Percentiles rank a stretch among this genome's conserved stretches.
Conservation (phyloP, 148 eudicot genomes). For the Simmondsia chinensis region DNA sequence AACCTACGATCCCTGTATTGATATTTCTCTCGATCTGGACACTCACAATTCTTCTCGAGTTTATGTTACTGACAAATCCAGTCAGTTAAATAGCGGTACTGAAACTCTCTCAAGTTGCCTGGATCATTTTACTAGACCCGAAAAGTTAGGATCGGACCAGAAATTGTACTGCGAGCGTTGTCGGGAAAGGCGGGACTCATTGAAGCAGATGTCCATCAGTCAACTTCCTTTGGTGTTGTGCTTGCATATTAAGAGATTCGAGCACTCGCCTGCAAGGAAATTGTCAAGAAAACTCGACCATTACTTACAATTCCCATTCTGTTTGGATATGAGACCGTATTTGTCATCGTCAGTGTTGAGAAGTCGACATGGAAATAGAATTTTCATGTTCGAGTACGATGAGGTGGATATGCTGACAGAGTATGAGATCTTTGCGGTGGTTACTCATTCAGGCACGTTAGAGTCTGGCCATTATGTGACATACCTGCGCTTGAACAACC, state of each 20-base stretch:
- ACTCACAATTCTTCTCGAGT: slow-evolving; percentile 5
- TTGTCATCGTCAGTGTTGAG: slow-evolving; percentile 46
- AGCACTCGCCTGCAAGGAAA: slow-evolving; percentile 41
- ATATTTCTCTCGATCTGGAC: slow-evolving; percentile 55
- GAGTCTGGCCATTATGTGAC: slow-evolving; percentile 71
- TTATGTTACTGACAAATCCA: slow-evolving; percentile 7
- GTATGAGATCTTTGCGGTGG: slow-evolving; percentile 67
- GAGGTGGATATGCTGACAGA: slow-evolving; percentile 32
- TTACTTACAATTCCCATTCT: slow-evolving; percentile 61
- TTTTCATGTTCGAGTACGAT: slow-evolving; percentile 44
- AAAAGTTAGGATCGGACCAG: slow-evolving; percentile 57
- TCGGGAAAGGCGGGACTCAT: slow-evolving; percentile 41
- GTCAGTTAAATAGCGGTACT: slow-evolving; percentile 13
- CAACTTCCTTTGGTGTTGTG: slow-evolving; percentile 53
- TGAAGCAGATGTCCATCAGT: slow-evolving; percentile 62
- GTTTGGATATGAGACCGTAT: slow-evolving; percentile 54
- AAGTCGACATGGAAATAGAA: slow-evolving; percentile 50
- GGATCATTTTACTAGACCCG: slow-evolving; percentile 54
- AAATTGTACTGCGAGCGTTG: slow-evolving; percentile 54
- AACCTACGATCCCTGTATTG: slow-evolving; percentile 60
- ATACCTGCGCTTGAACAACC: slow-evolving; percentile 40
- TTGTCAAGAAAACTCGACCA: slow-evolving; percentile 50
- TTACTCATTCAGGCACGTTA: slow-evolving; percentile 65
- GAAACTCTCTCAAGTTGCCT: slow-evolving; percentile 42
- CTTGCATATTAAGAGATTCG: slow-evolving; percentile 59